Percentiles rank a stretch among this genome's conserved stretches.
Conservation (phyloP, 164 flowering plant species). For the Vitis cinerea region DNA sequence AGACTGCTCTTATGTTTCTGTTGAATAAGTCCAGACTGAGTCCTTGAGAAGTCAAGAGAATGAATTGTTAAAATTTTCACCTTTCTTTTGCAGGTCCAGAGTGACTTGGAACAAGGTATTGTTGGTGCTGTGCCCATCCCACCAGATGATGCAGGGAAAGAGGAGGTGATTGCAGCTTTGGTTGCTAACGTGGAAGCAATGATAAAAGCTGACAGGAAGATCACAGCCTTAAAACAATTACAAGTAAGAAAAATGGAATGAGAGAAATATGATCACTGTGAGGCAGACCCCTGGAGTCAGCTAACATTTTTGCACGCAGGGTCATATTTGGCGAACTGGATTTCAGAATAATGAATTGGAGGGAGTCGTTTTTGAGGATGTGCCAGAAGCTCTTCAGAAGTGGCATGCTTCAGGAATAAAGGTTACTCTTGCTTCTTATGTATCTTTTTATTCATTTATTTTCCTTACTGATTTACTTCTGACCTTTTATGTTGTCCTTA, state of each 20-base stretch:
- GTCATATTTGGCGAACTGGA: constrained; percentile 97
- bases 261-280: background rate
- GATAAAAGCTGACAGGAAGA: constrained; percentile 95
- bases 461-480: background rate
- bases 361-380: constrained; percentile 85
- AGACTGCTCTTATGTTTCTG: background rate
- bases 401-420: constrained; percentile 84
- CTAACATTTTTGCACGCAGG: constrained; percentile 44
- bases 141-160: constrained; percentile 64
- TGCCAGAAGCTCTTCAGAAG: constrained; percentile 78
- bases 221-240: constrained; percentile 81
- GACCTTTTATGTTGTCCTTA: too few species aligned
- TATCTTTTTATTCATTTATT: background rate
- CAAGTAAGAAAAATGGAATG: constrained; percentile 46
- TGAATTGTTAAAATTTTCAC: background rate
- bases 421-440: constrained; percentile 31
- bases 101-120: constrained; percentile 68
- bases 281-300: background rate
- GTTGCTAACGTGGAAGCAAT: constrained; percentile 90
- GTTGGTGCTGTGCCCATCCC: constrained; percentile 78
- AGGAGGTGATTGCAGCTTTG: constrained; percentile 76
- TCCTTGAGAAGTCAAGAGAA: background rate
- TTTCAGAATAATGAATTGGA: constrained; percentile 69
- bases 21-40: background rate
- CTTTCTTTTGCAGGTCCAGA: constrained; percentile 55